Conservation (phyloP, 768 basidiomycete species). For the Sporobolomyces pararoseus region DNA sequence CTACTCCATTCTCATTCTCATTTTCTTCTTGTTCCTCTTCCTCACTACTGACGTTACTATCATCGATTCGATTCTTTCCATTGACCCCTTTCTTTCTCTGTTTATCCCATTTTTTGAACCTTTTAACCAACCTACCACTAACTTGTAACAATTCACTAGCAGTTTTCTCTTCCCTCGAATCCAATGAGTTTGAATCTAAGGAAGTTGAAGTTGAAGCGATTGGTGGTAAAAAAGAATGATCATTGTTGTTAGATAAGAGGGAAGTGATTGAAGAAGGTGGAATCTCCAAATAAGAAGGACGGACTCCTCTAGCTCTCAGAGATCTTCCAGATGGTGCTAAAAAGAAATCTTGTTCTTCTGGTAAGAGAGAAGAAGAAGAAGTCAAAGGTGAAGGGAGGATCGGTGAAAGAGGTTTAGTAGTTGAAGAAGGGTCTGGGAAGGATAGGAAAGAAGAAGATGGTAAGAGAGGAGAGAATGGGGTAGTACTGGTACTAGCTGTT, state of each 20-base stretch:
- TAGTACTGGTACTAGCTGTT: background rate
- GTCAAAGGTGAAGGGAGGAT: background rate
- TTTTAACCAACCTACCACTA: constrained; percentile 1
- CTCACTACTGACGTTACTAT: too few species aligned
- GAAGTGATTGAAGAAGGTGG: background rate
- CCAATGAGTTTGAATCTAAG: background rate
- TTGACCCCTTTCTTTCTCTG: too few species aligned
- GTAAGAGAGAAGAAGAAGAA: background rate
- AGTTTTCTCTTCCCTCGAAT: background rate
- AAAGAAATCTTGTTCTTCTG: background rate
- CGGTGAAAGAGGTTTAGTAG: too few species aligned
- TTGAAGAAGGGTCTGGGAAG: background rate
- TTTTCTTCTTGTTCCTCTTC: background rate
- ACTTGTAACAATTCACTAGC: background rate
- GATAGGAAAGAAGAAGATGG: background rate
- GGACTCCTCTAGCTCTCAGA: background rate
- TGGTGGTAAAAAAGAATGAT: too few species aligned
- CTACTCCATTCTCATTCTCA: background rate
- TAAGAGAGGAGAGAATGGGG: background rate
- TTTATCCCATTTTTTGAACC: constrained; percentile 4
- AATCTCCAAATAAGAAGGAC: constrained; percentile 11
- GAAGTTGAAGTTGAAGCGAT: background rate
- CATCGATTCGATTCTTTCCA: too few species aligned
- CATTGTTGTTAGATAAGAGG: too few species aligned
- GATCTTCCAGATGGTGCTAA: constrained; percentile 2